Evolutionary conservation across 345 rosid genomes (phyloP).

Genomic region (Leavenworthia alabamica): DNA sequence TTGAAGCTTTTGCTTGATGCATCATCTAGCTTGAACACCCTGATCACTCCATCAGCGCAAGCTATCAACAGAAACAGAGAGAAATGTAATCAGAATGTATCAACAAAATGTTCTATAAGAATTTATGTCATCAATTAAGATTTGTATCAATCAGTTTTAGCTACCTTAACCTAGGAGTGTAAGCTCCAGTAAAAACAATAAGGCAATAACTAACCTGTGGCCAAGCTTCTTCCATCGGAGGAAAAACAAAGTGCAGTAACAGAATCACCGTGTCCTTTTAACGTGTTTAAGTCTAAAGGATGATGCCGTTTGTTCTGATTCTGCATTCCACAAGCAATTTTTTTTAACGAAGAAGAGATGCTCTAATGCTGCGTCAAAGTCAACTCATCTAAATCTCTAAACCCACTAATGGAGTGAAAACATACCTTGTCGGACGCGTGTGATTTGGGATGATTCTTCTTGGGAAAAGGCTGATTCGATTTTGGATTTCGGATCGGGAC

Average conservation of each 20-base stretch:
- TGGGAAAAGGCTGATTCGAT: slow-evolving; percentile 37
- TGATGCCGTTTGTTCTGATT: slow-evolving; percentile 75
- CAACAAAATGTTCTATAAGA: not conserved
- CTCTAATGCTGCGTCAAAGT: not conserved
- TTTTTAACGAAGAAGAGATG: not conserved
- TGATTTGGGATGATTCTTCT: slow-evolving; percentile 59
- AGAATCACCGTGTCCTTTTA: slow-evolving; percentile 92
- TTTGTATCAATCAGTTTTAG: not conserved
- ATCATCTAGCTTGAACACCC: slow-evolving; percentile 88
- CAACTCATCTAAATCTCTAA: slow-evolving; percentile 10
- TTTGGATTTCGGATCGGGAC: slow-evolving; percentile 50
- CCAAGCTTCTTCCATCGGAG: slow-evolving; percentile 62
- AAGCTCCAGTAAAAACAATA: not conserved
- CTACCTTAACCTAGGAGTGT: not conserved
- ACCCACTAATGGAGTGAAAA: not conserved
- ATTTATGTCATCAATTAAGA: not conserved
- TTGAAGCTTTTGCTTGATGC: slow-evolving; percentile 94
- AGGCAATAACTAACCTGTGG: slow-evolving; percentile 47
- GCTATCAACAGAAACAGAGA: slow-evolving; percentile 45
- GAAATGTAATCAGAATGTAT: not conserved
- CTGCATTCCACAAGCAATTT: slow-evolving; percentile 30
- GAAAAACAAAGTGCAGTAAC: slow-evolving; percentile 80
- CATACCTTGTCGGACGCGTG: slow-evolving; percentile 56
- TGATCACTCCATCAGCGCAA: slow-evolving; percentile 80
- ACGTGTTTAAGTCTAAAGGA: slow-evolving; percentile 85